Evolutionary conservation across 345 rosid genomes (phyloP).

Genomic region (Euphorbia peplus): DNA sequence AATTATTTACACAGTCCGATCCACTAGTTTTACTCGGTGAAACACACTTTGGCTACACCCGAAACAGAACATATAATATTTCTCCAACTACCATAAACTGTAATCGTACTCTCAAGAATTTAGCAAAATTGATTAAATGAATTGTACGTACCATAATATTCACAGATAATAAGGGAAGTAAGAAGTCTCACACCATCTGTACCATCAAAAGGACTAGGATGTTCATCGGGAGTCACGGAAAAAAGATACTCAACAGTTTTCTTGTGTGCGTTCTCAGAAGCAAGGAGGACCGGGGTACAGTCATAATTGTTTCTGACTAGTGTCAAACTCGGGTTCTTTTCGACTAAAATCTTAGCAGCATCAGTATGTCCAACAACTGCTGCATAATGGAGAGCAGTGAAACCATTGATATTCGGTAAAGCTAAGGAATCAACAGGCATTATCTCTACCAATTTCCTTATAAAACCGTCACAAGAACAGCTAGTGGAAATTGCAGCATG

Average conservation of each 20-base stretch:
- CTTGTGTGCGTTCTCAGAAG: neutral
- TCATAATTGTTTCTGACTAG: neutral
- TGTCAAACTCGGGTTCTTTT: neutral
- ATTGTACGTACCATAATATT: neutral
- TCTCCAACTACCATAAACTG: no score
- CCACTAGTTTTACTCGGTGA: no score
- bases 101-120: no score
- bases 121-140: no score
- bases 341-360: neutral
- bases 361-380: neutral
- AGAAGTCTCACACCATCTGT: neutral
- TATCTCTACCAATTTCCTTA: neutral
- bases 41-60: no score
- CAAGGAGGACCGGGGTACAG: neutral
- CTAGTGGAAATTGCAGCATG: neutral
- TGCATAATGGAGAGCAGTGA: neutral
- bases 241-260: neutral
- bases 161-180: neutral
- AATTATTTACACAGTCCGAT: no score
- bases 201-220: neutral
- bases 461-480: neutral
- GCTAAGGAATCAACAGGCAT: neutral
- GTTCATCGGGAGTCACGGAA: neutral
- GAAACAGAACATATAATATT: no score
- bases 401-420: neutral